Evolutionary conservation across 306 rosid species (phyloP).

Genomic region (Albizia julibrissin): DNA sequence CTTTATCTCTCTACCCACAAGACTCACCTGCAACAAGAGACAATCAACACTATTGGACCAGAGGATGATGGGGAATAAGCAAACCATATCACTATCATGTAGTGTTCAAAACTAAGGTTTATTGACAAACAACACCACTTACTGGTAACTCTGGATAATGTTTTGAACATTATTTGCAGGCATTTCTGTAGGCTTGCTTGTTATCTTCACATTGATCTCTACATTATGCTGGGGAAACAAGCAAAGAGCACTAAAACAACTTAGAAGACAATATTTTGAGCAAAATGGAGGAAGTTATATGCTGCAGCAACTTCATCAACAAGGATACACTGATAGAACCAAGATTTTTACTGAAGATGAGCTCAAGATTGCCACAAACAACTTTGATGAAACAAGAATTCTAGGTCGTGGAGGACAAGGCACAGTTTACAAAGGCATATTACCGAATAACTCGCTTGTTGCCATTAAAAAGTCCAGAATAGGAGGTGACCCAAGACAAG

Average conservation of each 20-base stretch:
- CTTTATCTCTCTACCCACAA: too few species aligned
- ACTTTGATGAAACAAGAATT: not conserved
- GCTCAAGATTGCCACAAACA: not conserved
- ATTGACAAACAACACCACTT: too few species aligned
- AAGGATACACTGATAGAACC: not conserved
- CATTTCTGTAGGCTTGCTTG: not conserved
- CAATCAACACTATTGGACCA: too few species aligned
- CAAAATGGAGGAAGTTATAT: constrained; percentile 34
- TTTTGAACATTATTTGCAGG: not conserved
- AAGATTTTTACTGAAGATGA: not conserved
- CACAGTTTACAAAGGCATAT: not conserved
- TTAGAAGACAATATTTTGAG: constrained; percentile 9
- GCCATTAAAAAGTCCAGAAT: not conserved
- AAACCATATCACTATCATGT: not conserved
- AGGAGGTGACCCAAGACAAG: not conserved
- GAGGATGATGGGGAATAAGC: not conserved
- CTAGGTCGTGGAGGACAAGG: not conserved
- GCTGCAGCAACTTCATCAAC: constrained; percentile 27
- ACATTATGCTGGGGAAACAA: not conserved
- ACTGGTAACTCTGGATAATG: not conserved
- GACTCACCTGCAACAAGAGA: too few species aligned
- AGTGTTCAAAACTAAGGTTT: not conserved
- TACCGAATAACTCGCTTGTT: not conserved
- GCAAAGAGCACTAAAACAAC: not conserved
- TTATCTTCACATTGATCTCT: not conserved